A percentile compares a stretch with the other conserved stretches of the same genome.
These are phyloP conservation scores for Sporothrix phasma DNA, from an alignment of 2,329 filamentous ascomycete genomes.

Conservation along the genomic window DNA sequence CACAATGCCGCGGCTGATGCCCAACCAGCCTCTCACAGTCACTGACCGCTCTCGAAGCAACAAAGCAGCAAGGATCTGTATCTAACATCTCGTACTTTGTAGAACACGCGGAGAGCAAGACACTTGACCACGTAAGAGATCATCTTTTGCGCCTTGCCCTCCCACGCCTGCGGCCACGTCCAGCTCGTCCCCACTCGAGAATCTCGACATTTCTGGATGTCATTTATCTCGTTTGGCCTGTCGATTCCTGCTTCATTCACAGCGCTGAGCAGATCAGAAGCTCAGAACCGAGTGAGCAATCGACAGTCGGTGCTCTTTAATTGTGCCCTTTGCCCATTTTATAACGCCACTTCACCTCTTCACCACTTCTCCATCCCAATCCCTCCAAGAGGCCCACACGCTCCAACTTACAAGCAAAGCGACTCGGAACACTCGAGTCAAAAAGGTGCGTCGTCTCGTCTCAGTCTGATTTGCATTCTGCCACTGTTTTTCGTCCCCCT, in stretches of 20 bases:
- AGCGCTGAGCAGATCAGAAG: not conserved
- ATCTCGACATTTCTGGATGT: not conserved
- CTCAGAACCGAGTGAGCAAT: not conserved
- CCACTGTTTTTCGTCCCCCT: not conserved
- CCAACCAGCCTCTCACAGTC: constrained; percentile 25
- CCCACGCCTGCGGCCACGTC: not conserved
- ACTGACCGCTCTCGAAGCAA: constrained; percentile 27
- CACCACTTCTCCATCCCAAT: no score
- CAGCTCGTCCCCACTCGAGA: constrained; percentile 4
- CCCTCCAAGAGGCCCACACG: not conserved
- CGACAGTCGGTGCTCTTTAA: not conserved
- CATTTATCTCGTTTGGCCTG: not conserved
- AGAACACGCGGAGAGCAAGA: not conserved
- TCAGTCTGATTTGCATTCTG: not conserved
- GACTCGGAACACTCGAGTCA: not conserved
- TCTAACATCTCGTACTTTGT: no score
- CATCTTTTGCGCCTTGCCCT: constrained; percentile 19
- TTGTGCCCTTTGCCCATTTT: not conserved
- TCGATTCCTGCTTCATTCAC: not conserved
- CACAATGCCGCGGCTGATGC: constrained; percentile 23
- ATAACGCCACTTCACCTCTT: not conserved
- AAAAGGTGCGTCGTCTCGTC: constrained; percentile 9
- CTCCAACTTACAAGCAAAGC: not conserved
- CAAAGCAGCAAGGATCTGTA: not conserved
- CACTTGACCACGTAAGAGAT: not conserved